Evolutionary conservation across 768 basidiomycete genomes (phyloP), one percentile per base, ranked within the genome.

Genomic region (Heimioporus sp.): DNA sequence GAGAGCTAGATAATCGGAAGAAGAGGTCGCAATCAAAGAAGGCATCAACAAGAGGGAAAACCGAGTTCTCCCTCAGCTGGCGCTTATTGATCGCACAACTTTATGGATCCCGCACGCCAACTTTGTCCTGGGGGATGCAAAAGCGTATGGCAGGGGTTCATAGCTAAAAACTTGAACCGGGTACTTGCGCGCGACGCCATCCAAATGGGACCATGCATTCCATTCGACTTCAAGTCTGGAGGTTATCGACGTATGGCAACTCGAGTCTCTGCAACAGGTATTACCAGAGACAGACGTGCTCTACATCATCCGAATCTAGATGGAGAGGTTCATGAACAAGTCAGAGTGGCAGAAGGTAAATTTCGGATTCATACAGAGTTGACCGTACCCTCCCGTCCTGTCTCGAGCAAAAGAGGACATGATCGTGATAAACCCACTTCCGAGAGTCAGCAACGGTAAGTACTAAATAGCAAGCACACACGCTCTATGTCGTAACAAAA

Each of bases 361-460:
- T 4, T 28, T 28, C 7, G 75, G 90, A 96, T 65, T 82, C 86
- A 16, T 98, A 96, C 68, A 78, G 92, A 32, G 83, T 99, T 49
- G 92, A 98, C 70, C 97, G 98, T 64, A 90, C 95, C 10, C 83
- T 98, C 31, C 78, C 7, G 24, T 28, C 24, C 24, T 99, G 24
- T 85, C 93, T 6, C 79, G 90, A 40, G 96, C 96, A 10, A 98
- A 98, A 74, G 88, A 92, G 57, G 90, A 94, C 48, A 92, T 97
- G 85, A 98, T 98, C 52, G 93, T 98, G 57, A 96, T 99, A 94
- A 97, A 98, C 70, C 97, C 97, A n/a, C 76, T 99, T 17, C 97
- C 97, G 12, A 74, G 97, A 63, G 85, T 96, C 46, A 92, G 91
- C 53, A 91, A 91, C 86, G 21, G 24, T 28, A 28, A 28, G 7